Evolutionary conservation across 306 rosid genomes (phyloP).

Genomic region (Ochetophila trinervis): DNA sequence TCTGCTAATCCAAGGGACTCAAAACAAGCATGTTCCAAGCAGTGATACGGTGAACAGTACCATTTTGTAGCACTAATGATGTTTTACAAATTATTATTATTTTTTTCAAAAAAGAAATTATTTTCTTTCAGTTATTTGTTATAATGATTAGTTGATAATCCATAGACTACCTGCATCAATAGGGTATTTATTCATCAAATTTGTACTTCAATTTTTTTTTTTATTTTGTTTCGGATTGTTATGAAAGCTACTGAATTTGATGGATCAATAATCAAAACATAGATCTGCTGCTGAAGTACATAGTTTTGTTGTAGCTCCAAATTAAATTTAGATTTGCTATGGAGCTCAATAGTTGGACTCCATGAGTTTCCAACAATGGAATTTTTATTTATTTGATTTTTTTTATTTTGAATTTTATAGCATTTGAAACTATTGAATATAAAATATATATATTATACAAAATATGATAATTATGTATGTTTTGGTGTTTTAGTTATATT

Average conservation of each 20-base stretch:
- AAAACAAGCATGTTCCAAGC: constrained; percentile 36
- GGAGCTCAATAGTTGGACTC: no score
- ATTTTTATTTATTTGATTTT: no score
- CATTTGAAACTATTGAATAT: no score
- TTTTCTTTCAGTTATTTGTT: constrained; percentile 11
- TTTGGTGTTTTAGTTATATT: no score
- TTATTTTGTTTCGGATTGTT: constrained; percentile 31
- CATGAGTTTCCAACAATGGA: no score
- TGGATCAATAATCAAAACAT: constrained; percentile 29
- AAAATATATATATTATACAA: no score
- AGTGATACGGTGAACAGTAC: constrained; percentile 34
- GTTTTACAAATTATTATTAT: constrained; percentile 18
- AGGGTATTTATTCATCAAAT: constrained; percentile 23
- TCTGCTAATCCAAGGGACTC: constrained; percentile 45
- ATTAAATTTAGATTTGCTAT: no score
- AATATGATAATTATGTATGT: no score
- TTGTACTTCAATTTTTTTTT: constrained; percentile 16
- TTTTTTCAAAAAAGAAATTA: constrained; percentile 19
- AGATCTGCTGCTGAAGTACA: constrained; percentile 16
- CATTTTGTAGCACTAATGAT: constrained; percentile 46
- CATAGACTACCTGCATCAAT: constrained; percentile 35
- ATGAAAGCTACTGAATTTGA: constrained; percentile 30
- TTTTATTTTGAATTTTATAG: no score
- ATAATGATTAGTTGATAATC: constrained; percentile 36
- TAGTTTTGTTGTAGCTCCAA: background rate